Conservation (phyloP, 1,139 yeast genomes). For the Casaregolazyma lundiana region DNA sequence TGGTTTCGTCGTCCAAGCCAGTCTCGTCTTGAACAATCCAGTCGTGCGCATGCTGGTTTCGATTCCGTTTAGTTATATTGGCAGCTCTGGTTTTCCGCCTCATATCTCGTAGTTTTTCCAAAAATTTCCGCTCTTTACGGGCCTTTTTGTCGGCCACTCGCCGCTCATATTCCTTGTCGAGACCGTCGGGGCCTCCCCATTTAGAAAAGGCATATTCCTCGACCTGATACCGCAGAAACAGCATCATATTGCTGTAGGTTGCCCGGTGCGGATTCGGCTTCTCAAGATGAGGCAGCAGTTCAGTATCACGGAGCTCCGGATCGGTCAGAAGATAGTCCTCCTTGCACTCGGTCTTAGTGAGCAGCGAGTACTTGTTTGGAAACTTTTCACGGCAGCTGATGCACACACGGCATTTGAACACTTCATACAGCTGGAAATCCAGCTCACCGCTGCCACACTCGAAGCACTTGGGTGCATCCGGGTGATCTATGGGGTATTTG, state of each 20-base stretch:
- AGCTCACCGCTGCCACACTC: constrained; percentile 77
- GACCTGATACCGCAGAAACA: constrained; percentile 81
- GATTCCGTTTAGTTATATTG: constrained; percentile 61
- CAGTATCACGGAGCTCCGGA: constrained; percentile 75
- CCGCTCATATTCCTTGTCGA: constrained; percentile 89
- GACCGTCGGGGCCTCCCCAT: constrained; percentile 88
- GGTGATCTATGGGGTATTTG: constrained; percentile 41
- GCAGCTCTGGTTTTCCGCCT: constrained; percentile 89
- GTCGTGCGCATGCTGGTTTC: constrained; percentile 68
- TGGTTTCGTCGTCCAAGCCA: constrained; percentile 19
- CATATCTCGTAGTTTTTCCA: constrained; percentile 75
- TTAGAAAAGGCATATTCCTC: constrained; percentile 89
- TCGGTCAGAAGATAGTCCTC: constrained; percentile 91
- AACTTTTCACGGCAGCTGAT: constrained; percentile 61
- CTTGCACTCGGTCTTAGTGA: constrained; percentile 92
- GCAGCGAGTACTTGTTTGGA: constrained; percentile 84
- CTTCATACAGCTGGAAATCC: constrained; percentile 64
- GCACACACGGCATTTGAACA: constrained; percentile 74
- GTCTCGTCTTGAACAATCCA: constrained; percentile 58
- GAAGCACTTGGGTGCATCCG: constrained; percentile 67
- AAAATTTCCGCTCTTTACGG: constrained; percentile 74
- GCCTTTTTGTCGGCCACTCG: constrained; percentile 68
- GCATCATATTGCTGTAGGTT: constrained; percentile 86
- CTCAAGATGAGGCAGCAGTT: constrained; percentile 68
- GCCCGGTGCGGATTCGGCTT: constrained; percentile 93